phyloP scores from a whole-genome alignment of 2,329 filamentous ascomycete species.

The Ophiognomonia clavigignenti-juglandacearum region DNA sequence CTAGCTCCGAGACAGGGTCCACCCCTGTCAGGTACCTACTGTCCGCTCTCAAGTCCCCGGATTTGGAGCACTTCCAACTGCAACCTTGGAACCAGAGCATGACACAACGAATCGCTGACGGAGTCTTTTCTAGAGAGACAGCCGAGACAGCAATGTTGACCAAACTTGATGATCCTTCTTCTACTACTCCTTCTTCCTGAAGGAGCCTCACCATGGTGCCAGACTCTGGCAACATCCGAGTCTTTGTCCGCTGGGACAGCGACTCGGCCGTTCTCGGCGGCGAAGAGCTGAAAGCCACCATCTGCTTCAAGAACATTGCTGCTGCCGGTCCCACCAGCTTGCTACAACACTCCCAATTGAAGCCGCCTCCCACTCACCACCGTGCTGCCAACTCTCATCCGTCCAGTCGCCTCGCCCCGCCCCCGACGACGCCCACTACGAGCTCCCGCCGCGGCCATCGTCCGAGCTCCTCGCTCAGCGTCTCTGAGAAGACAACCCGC shows the following conservation, averaged over 20 bases:
- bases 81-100: not conserved
- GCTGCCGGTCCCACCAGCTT: conserved; percentile 29
- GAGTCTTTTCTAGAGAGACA: not conserved
- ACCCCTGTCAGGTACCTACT: too few relatives aligned
- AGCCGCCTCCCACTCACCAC: conserved; percentile 21
- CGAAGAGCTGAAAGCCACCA: conserved; percentile 91
- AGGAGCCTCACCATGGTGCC: conserved; percentile 42
- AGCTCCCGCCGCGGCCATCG: conserved; percentile 53
- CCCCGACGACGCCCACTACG: conserved; percentile 26
- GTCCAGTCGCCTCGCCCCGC: conserved; percentile 37
- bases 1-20: too few relatives aligned
- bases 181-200: conserved; percentile 26
- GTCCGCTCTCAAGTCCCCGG: too few relatives aligned
- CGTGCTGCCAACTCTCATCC: conserved; percentile 27
- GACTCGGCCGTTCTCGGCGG: conserved; percentile 76
- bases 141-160: conserved; percentile 10
- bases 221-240: conserved; percentile 71
- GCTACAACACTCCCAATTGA: conserved; percentile 11
- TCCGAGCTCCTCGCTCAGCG: conserved; percentile 61
- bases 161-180: conserved; percentile 13
- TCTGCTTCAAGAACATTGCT: conserved; percentile 89
- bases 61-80: too few relatives aligned
- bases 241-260: conserved; percentile 93
- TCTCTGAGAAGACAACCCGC: conserved; percentile 37
- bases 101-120: not conserved